Evolutionary conservation across 2,329 filamentous ascomycete genomes (phyloP).

Genomic region (Coniochaeta sp.): DNA sequence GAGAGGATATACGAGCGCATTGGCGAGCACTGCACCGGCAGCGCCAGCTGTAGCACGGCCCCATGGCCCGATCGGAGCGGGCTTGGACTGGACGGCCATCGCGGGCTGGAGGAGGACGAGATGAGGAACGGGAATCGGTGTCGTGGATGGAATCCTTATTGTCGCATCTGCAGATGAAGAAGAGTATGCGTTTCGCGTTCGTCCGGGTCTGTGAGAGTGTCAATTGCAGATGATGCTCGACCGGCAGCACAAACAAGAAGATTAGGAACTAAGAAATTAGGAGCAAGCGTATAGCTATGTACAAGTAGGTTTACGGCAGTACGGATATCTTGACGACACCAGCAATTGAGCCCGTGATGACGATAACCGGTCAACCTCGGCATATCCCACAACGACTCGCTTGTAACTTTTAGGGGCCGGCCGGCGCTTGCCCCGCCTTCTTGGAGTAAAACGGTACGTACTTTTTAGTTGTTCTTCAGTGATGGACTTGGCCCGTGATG

Average conservation of each 20-base stretch:
- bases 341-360: constrained; percentile 11
- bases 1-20: constrained; percentile 90
- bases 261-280: no score
- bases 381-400: neutral
- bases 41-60: constrained; percentile 88
- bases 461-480: neutral
- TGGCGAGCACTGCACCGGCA: constrained; percentile 87
- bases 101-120: neutral
- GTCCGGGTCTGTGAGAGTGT: neutral
- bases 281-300: neutral
- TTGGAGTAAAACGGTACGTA: neutral
- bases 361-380: constrained; percentile 18
- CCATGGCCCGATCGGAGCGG: constrained; percentile 75
- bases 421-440: neutral
- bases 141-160: neutral
- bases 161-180: neutral
- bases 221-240: neutral
- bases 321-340: neutral
- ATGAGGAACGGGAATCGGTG: neutral
- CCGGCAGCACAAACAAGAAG: neutral
- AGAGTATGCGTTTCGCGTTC: neutral
- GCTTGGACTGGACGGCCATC: constrained; percentile 57
- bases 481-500: neutral
- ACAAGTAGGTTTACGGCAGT: neutral
- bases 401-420: neutral